phyloP scores from a whole-genome alignment of 2,329 filamentous ascomycete genomes.

The Macrophomina phaseolina region DNA sequence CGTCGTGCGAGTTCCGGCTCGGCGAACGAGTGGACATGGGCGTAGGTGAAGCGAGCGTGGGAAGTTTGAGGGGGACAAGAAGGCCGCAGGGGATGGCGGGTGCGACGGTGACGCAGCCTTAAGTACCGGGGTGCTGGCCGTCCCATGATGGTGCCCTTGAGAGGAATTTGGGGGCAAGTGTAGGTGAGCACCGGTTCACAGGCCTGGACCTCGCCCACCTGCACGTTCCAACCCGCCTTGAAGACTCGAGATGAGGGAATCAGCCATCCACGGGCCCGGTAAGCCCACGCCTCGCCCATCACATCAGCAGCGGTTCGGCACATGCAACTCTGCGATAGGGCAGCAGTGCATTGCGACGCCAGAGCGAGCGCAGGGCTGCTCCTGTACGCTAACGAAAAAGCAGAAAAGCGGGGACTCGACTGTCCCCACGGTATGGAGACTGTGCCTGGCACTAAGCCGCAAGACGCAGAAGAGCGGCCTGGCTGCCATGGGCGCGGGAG shows the following conservation, averaged over 20 bases:
- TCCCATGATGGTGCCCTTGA: constrained; percentile 14
- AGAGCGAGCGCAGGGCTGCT: constrained; percentile 14
- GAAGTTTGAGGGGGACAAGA: constrained; percentile 14
- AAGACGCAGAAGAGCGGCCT: constrained; percentile 13
- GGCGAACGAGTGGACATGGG: constrained; percentile 24
- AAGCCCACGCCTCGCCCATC: background rate
- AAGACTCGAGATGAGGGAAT: background rate
- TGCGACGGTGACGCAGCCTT: constrained; percentile 23
- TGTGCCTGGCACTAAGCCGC: constrained; percentile 25
- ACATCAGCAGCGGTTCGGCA: background rate
- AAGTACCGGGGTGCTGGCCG: constrained; percentile 10
- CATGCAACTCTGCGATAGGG: background rate
- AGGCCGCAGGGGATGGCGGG: constrained; percentile 6
- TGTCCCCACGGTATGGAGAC: constrained; percentile 20
- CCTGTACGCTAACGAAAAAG: constrained; percentile 25
- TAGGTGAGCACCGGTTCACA: constrained; percentile 15
- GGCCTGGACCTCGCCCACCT: background rate
- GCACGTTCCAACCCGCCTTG: background rate
- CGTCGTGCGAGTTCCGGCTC: constrained; percentile 1
- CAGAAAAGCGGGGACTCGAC: constrained; percentile 23
- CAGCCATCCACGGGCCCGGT: background rate
- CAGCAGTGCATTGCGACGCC: constrained; percentile 20
- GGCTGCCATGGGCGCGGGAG: constrained; percentile 19
- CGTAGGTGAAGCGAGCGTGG: constrained; percentile 15
- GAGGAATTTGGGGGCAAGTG: constrained; percentile 22